These are phyloP conservation scores for Arabidopsis thaliana DNA, from an alignment of 345 rosid genomes.

Conservation along the genomic window TAIR10.1 NC_003076.8:2567001-2567500, in stretches of 20 bases:
- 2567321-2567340: background rate
- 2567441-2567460: no score
- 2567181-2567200: background rate
- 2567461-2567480: no score
- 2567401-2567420: background rate
- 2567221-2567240: background rate
- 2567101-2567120: background rate
- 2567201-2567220: background rate
- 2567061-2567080: background rate
- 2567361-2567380: background rate
- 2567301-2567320: constrained; percentile 4
- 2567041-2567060: constrained; percentile 15
- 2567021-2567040: background rate
- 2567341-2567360: background rate
- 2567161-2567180: constrained; percentile 2
- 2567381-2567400: background rate
- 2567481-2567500: no score
- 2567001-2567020: background rate
- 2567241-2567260: constrained; percentile 5
- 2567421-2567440: background rate
- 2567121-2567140: constrained; percentile 3
- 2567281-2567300: constrained; percentile 7
- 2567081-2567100: background rate
- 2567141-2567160: background rate
- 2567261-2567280: constrained; percentile 13